A percentile compares a stretch with the other conserved stretches of the same genome.
phyloP scores from a whole-genome alignment of 2,329 filamentous ascomycete genomes.

The Cladosporium austrohemisphaericum region DNA sequence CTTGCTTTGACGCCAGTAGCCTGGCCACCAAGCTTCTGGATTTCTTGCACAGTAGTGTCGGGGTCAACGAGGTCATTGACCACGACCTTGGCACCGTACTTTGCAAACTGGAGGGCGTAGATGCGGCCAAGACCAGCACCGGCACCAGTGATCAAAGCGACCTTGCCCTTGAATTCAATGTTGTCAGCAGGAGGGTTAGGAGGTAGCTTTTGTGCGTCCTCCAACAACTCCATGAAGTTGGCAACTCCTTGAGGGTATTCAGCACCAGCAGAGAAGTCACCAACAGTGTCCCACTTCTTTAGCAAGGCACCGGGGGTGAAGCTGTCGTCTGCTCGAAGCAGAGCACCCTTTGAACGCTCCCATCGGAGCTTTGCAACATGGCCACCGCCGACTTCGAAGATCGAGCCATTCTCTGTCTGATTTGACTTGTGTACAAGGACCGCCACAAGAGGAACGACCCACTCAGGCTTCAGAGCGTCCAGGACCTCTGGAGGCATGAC shows the following conservation, averaged over 20 bases:
- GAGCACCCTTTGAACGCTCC: constrained; percentile 85
- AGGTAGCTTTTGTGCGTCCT: constrained; percentile 75
- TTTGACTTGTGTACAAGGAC: constrained; percentile 83
- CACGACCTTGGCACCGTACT: constrained; percentile 77
- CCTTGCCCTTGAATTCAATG: constrained; percentile 77
- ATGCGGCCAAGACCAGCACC: constrained; percentile 88
- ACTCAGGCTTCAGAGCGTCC: constrained; percentile 81
- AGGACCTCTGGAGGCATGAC: constrained; percentile 93
- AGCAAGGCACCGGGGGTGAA: constrained; percentile 86
- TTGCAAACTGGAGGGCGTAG: constrained; percentile 84
- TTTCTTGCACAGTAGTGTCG: constrained; percentile 85
- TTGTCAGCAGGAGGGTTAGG: constrained; percentile 69
- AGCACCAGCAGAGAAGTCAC: constrained; percentile 72
- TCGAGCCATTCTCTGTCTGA: constrained; percentile 74
- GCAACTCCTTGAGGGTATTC: constrained; percentile 80
- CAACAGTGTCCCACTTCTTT: constrained; percentile 83
- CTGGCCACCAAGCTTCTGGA: constrained; percentile 82
- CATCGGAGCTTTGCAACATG: constrained; percentile 90
- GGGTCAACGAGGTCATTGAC: constrained; percentile 96
- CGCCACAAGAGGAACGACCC: constrained; percentile 90
- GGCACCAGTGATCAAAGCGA: constrained; percentile 81
- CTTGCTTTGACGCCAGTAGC: constrained; percentile 91
- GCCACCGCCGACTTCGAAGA: constrained; percentile 91
- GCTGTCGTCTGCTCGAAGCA: constrained; percentile 82
- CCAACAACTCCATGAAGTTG: constrained; percentile 81